phyloP scores from a whole-genome alignment of 129 eudicot species.

The Cynara cardunculus region DNA sequence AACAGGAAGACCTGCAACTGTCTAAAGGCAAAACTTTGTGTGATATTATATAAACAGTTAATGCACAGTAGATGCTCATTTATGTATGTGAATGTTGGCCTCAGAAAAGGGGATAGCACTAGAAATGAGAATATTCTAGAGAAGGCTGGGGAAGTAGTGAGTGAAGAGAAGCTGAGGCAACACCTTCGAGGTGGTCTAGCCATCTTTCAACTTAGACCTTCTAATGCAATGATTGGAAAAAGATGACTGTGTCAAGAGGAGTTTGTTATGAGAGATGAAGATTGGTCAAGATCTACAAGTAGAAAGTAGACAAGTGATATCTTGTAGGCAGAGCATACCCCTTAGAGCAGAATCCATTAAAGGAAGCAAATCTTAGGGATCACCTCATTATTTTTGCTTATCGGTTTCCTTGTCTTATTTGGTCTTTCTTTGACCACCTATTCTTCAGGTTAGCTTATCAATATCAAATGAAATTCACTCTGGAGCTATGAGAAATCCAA shows the following conservation, averaged over 20 bases:
- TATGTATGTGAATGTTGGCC: not conserved
- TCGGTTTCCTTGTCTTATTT: not conserved
- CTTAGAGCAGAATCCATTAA: not conserved
- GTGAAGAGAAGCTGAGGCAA: not conserved
- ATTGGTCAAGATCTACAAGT: not conserved
- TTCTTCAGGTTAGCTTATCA: not conserved
- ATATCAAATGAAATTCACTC: not conserved
- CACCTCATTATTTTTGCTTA: not conserved
- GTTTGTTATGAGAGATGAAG: not conserved
- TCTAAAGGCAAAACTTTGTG: not conserved
- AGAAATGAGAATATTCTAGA: not conserved
- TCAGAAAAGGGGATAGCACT: not conserved
- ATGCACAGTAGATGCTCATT: not conserved
- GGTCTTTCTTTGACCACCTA: not conserved
- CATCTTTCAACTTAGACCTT: not conserved
- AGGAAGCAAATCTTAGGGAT: not conserved
- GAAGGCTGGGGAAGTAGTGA: not conserved
- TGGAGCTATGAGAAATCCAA: not conserved
- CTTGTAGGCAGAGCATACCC: not conserved
- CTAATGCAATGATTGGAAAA: not conserved
- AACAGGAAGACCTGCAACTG: not conserved
- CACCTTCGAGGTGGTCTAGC: not conserved
- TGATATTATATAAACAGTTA: not conserved
- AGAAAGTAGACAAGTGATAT: not conserved
- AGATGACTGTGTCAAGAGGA: not conserved